phyloP scores from a whole-genome alignment of 163 green algal species.

The Scenedesmus sp. region DNA sequence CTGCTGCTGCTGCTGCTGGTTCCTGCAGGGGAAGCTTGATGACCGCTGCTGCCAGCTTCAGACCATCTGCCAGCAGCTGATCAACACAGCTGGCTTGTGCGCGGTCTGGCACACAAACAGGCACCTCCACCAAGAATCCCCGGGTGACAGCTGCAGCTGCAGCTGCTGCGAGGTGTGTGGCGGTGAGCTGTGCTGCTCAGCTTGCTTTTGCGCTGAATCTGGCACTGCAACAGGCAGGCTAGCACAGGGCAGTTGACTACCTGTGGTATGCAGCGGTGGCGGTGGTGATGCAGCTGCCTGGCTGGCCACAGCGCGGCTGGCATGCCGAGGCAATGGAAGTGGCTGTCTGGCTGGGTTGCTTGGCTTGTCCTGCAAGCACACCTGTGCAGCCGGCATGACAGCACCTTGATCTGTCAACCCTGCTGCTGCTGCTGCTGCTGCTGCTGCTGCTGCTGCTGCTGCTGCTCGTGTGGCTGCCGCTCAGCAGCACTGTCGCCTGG shows the following conservation, averaged over 20 bases:
- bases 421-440: too few species aligned
- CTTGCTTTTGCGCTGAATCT: background rate
- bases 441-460: background rate
- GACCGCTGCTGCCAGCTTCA: background rate
- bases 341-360: background rate
- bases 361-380: constrained; percentile 1
- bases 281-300: background rate
- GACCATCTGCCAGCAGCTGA: background rate
- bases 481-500: background rate
- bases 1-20: background rate
- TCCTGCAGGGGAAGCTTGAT: background rate
- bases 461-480: too few species aligned
- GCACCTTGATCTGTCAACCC: background rate
- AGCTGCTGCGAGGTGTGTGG: background rate
- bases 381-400: background rate
- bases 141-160: constrained; percentile 33
- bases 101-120: background rate
- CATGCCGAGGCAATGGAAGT: background rate
- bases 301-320: background rate
- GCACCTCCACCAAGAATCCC: constrained; percentile 32
- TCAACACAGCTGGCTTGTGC: background rate
- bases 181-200: background rate
- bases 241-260: background rate
- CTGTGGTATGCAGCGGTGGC: background rate
- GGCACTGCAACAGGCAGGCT: background rate